Conservation (phyloP, 768 basidiomycete genomes). For the Holtermanniella nyarrowii region DNA sequence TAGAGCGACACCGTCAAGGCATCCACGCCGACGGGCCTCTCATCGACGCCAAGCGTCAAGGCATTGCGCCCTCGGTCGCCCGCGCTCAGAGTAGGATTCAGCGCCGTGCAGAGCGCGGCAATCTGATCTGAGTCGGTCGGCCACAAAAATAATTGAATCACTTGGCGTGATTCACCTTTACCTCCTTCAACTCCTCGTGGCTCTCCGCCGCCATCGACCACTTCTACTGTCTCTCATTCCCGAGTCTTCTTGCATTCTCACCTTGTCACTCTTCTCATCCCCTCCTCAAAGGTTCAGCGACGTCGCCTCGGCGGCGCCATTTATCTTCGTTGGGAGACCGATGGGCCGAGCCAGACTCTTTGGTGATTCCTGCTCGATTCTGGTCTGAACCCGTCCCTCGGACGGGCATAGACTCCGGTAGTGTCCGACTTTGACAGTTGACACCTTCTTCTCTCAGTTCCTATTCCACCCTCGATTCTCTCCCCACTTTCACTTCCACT, state of each 20-base stretch:
- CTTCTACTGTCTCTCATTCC: slow-evolving; percentile 18
- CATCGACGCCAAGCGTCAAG: slow-evolving; percentile 35
- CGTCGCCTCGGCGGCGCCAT: slow-evolving; percentile 28
- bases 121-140: slow-evolving; percentile 22
- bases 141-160: slow-evolving; percentile 22
- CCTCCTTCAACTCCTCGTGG: slow-evolving; percentile 2
- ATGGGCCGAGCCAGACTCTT: slow-evolving; percentile 2
- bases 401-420: slow-evolving; percentile 34
- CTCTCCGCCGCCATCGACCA: slow-evolving; percentile 18
- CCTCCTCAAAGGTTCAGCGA: slow-evolving; percentile 29
- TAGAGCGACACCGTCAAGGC: slow-evolving; percentile 62
- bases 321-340: background rate
- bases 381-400: slow-evolving; percentile 25
- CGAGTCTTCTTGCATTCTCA: slow-evolving; percentile 4
- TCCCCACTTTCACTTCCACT: slow-evolving; percentile 3
- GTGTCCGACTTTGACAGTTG: slow-evolving; percentile 27
- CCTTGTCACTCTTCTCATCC: background rate
- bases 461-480: slow-evolving; percentile 2
- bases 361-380: background rate
- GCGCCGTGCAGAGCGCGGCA: slow-evolving; percentile 23
- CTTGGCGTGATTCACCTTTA: slow-evolving; percentile 20
- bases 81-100: slow-evolving; percentile 33
- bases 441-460: background rate
- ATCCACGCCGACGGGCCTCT: slow-evolving; percentile 40
- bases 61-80: slow-evolving; percentile 33